Conservation (phyloP, 345 rosid genomes). For the Sonneratia caseolaris region DNA sequence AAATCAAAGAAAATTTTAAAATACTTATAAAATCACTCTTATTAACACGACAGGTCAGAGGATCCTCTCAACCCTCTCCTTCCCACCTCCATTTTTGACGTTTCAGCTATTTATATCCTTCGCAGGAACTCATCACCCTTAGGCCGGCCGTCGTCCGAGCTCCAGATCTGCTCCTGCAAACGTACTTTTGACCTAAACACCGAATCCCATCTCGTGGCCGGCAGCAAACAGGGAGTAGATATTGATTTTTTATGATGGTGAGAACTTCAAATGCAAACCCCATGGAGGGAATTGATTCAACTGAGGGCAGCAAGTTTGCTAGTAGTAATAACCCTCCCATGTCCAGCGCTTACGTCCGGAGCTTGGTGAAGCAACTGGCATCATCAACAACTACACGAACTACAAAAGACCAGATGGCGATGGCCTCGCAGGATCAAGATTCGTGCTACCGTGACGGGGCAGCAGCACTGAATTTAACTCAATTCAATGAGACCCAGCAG, state of each 20-base stretch:
- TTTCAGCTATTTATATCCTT: conserved; percentile 43
- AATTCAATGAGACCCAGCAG: conserved; percentile 22
- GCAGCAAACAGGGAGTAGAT: neutral
- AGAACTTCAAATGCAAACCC: conserved; percentile 32
- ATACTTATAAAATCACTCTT: conserved; percentile 8
- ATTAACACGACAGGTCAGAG: conserved; percentile 13
- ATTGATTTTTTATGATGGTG: conserved; percentile 28
- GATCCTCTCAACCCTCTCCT: neutral
- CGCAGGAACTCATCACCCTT: conserved; percentile 17
- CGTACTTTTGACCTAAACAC: conserved; percentile 25
- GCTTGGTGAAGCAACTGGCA: conserved; percentile 62
- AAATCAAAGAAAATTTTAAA: conserved; percentile 34
- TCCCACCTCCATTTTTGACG: neutral
- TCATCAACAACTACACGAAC: conserved; percentile 46
- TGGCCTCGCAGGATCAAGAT: conserved; percentile 21
- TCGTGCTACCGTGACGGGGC: conserved; percentile 17
- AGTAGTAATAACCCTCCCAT: conserved; percentile 34
- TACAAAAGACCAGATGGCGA: conserved; percentile 34
- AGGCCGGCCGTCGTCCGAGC: conserved; percentile 13
- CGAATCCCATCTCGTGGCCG: conserved; percentile 14
- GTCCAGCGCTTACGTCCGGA: conserved; percentile 66
- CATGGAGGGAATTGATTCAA: conserved; percentile 24
- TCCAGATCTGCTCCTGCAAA: conserved; percentile 20
- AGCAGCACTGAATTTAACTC: conserved; percentile 21
- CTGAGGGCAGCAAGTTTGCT: conserved; percentile 15